A percentile compares a stretch with the other conserved stretches of the same genome.
Conservation (phyloP, 2,329 filamentous ascomycete species). For the Fusarium sp. region DNA sequence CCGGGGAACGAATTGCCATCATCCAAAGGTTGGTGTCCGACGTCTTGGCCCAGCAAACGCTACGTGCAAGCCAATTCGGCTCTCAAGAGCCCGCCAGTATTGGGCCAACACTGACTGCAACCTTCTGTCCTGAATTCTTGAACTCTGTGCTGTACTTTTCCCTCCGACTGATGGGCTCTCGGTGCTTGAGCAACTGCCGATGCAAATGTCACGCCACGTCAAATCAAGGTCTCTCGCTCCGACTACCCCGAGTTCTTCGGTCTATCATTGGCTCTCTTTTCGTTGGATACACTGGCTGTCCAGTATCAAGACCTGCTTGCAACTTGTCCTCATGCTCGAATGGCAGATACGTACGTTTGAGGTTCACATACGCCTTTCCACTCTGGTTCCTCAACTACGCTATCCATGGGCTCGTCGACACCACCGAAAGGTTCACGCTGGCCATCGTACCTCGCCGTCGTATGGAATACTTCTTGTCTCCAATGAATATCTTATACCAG, state of each 20-base stretch:
- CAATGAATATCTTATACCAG: not conserved
- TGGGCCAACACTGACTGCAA: not conserved
- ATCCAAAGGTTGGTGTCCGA: not conserved
- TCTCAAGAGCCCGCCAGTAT: not conserved
- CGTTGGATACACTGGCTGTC: not conserved
- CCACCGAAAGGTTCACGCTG: not conserved
- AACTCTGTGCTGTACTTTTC: not conserved
- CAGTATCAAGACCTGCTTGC: not conserved
- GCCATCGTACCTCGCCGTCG: not conserved
- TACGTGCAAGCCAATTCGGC: too few relatives aligned
- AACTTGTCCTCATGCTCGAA: not conserved
- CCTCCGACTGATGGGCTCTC: not conserved
- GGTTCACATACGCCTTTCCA: not conserved
- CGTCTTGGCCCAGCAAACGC: not conserved
- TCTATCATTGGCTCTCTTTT: not conserved
- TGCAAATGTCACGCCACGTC: not conserved
- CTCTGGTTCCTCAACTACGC: not conserved
- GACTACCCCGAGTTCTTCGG: not conserved
- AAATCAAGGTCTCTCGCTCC: not conserved
- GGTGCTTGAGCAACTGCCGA: not conserved
- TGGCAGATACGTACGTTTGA: not conserved
- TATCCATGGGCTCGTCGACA: not conserved
- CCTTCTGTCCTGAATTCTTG: not conserved
- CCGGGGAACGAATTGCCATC: not conserved
- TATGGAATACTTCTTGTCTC: not conserved